These are phyloP conservation scores for Colletotrichum tropicicola DNA, from an alignment of 2,329 filamentous ascomycete genomes.

Conservation along the genomic window DNA sequence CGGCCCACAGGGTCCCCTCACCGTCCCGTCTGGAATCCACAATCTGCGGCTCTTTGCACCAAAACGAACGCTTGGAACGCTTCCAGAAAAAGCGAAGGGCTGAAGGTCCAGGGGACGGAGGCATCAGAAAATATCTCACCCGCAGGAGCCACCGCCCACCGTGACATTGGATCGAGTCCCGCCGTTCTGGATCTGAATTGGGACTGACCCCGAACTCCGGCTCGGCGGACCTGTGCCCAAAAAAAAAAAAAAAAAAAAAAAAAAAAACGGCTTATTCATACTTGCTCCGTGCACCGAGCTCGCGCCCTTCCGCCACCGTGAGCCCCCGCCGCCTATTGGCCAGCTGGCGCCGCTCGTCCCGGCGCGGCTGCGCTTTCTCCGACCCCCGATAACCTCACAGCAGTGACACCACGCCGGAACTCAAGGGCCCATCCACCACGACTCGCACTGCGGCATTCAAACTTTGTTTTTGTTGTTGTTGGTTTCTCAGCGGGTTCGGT, in stretches of 20 bases:
- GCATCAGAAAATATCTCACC: background rate
- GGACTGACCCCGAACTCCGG: slow-evolving; percentile 15
- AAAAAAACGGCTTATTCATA: background rate
- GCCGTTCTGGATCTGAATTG: background rate
- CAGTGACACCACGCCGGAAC: background rate
- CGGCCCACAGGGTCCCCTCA: background rate
- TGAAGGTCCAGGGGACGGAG: background rate
- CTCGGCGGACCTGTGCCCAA: background rate
- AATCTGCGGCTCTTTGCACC: background rate
- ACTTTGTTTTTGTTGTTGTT: background rate
- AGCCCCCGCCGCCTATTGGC: background rate
- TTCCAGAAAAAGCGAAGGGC: slow-evolving; percentile 14
- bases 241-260: background rate
- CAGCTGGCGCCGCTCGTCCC: slow-evolving; percentile 10
- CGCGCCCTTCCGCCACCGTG: background rate
- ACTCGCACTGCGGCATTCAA: background rate
- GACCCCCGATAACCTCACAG: background rate
- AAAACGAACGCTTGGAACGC: background rate
- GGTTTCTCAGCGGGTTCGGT: background rate
- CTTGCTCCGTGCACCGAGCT: background rate
- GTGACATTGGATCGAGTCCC: slow-evolving; percentile 1
- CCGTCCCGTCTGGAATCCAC: background rate
- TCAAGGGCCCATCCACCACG: background rate
- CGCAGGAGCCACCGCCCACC: background rate
- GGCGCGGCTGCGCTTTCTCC: background rate